Percentiles rank a stretch among this genome's conserved stretches.
phyloP scores from a whole-genome alignment of 495 filamentous ascomycete genomes.

The Penicillium manginii region DNA sequence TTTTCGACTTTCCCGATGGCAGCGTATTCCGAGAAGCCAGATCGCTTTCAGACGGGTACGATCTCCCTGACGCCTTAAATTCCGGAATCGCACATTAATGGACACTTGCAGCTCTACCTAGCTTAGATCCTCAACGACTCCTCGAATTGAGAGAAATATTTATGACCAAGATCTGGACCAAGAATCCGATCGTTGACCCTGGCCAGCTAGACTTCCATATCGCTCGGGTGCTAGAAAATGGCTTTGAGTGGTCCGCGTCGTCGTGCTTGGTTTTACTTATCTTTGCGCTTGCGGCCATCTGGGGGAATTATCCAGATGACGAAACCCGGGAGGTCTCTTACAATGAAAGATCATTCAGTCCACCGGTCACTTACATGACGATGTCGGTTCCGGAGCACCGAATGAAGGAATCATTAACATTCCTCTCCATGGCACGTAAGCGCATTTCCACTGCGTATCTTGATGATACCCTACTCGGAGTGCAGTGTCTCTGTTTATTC shows the following conservation, averaged over 20 bases:
- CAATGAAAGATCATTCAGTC: slow-evolving; percentile 20
- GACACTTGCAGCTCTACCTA: not conserved
- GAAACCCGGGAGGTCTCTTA: slow-evolving; percentile 27
- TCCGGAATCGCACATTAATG: not conserved
- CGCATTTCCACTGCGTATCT: slow-evolving; percentile 37
- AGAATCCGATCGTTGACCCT: slow-evolving; percentile 34
- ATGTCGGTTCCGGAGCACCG: slow-evolving; percentile 27
- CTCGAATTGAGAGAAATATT: slow-evolving; percentile 32
- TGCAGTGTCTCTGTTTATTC: slow-evolving; percentile 43
- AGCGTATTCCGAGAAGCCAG: slow-evolving; percentile 33
- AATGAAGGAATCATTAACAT: slow-evolving; percentile 31
- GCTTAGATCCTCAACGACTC: slow-evolving; percentile 20
- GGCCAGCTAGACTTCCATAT: slow-evolving; percentile 32
- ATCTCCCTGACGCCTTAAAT: not conserved
- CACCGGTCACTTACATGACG: slow-evolving; percentile 26
- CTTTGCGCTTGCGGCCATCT: slow-evolving; percentile 42
- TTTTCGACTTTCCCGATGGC: slow-evolving; percentile 30
- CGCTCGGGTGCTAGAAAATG: slow-evolving; percentile 30
- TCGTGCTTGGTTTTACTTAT: slow-evolving; percentile 40
- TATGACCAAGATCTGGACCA: slow-evolving; percentile 34
- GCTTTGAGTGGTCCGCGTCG: slow-evolving; percentile 36
- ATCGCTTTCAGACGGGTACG: slow-evolving; percentile 29
- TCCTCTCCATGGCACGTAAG: slow-evolving; percentile 39
- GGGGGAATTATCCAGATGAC: slow-evolving; percentile 38
- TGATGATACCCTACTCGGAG: slow-evolving; percentile 38